phyloP scores from a whole-genome alignment of 345 rosid species.

The Turnera subulata region DNA sequence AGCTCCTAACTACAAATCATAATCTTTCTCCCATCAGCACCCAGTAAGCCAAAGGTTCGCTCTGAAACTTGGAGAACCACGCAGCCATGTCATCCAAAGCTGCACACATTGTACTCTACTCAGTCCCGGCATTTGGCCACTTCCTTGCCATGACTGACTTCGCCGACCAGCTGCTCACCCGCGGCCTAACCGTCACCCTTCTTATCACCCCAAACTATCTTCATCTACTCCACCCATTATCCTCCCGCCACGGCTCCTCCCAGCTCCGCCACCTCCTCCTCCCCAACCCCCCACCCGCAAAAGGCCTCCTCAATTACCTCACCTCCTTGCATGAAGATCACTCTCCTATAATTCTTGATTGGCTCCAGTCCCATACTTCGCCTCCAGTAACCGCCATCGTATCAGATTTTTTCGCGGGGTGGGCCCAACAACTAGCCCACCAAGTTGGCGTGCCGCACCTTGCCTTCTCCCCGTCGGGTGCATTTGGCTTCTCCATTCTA shows the following conservation, averaged over 20 bases:
- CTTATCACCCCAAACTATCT: conserved; percentile 52
- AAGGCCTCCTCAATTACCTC: conserved; percentile 54
- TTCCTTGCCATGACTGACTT: conserved; percentile 49
- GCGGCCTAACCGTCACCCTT: conserved; percentile 38
- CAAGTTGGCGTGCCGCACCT: conserved; percentile 39
- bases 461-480: conserved; percentile 41
- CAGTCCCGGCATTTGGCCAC: conserved; percentile 79
- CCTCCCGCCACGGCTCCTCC: conserved; percentile 27
- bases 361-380: conserved; percentile 51
- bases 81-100: too few relatives aligned
- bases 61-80: too few relatives aligned
- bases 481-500: conserved; percentile 26
- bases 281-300: conserved; percentile 47
- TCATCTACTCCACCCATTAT: conserved; percentile 43
- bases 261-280: conserved; percentile 37
- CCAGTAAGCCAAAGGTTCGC: too few relatives aligned
- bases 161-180: conserved; percentile 46
- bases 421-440: conserved; percentile 52
- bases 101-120: conserved; percentile 58
- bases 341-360: conserved; percentile 30
- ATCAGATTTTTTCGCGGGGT: conserved; percentile 76
- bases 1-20: too few relatives aligned
- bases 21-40: too few relatives aligned
- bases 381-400: conserved; percentile 67
- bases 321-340: conserved; percentile 51